Conservation (phyloP, 805 yeast genomes). For the Candida parachauliodes region DNA sequence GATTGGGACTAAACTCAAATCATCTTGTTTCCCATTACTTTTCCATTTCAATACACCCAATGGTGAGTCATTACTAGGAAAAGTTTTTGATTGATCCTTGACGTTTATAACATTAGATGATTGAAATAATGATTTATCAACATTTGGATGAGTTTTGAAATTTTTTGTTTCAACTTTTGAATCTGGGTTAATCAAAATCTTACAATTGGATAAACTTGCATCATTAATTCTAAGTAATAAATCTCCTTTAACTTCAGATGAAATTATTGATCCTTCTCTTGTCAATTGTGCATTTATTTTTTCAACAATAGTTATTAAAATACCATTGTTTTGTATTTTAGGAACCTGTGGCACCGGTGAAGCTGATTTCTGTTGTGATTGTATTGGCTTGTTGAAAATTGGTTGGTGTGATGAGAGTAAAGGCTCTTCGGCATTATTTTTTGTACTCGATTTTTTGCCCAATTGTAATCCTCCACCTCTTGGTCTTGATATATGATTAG, state of each 20-base stretch:
- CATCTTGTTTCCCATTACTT: slow-evolving; percentile 60
- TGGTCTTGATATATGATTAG: slow-evolving; percentile 3
- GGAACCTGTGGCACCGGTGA: slow-evolving; percentile 23
- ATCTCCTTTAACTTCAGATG: slow-evolving; percentile 86
- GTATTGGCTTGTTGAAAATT: slow-evolving; percentile 27
- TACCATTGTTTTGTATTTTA: slow-evolving; percentile 62
- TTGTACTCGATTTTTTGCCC: slow-evolving; percentile 9
- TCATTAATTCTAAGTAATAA: slow-evolving; percentile 83
- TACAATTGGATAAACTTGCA: slow-evolving; percentile 63
- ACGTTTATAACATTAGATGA: slow-evolving; percentile 58
- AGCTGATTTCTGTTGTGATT: slow-evolving; percentile 19
- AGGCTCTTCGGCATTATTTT: slow-evolving; percentile 21
- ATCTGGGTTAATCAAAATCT: slow-evolving; percentile 53
- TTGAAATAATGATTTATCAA: slow-evolving; percentile 72
- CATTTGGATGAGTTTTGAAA: slow-evolving; percentile 95
- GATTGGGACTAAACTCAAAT: slow-evolving; percentile 58
- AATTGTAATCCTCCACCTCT: slow-evolving; percentile 10
- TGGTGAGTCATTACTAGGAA: slow-evolving; percentile 89
- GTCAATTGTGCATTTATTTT: slow-evolving; percentile 70
- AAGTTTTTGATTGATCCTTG: slow-evolving; percentile 72
- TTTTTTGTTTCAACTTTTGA: slow-evolving; percentile 53
- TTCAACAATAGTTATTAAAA: slow-evolving; percentile 74
- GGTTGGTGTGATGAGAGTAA: slow-evolving; percentile 29
- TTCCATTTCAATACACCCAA: slow-evolving; percentile 95
- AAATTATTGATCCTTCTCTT: slow-evolving; percentile 72